These are phyloP conservation scores for Neopestalotiopsis rosae DNA, from an alignment of 2,329 filamentous ascomycete species.

Conservation along the genomic window DNA sequence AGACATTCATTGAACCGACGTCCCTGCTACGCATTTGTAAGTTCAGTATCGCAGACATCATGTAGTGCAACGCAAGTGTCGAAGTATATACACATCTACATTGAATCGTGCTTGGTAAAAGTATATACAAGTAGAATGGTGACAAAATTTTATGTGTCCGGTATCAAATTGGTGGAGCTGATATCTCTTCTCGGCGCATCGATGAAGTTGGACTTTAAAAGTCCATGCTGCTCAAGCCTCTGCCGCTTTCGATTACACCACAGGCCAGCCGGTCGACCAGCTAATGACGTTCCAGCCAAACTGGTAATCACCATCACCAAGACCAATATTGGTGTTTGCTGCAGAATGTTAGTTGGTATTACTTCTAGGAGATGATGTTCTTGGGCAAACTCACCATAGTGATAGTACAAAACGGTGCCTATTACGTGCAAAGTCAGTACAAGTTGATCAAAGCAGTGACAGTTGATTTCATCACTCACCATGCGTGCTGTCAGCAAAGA, in stretches of 20 bases:
- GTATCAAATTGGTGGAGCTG: too few species aligned
- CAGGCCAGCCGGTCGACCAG: conserved; percentile 51
- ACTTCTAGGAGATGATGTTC: too few species aligned
- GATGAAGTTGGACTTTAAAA: neutral
- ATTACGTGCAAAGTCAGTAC: too few species aligned
- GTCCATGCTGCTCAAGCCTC: neutral
- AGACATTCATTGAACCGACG: neutral
- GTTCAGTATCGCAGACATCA: too few species aligned
- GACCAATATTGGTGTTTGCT: conserved; percentile 58
- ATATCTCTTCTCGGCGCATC: too few species aligned
- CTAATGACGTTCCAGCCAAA: conserved; percentile 52
- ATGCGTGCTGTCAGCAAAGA: conserved; percentile 52
- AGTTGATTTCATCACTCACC: conserved; percentile 26
- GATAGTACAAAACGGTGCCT: conserved; percentile 64
- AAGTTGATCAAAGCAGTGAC: too few species aligned
- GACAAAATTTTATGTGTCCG: neutral
- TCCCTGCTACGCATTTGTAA: too few species aligned
- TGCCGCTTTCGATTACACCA: conserved; percentile 27
- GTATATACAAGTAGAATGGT: neutral
- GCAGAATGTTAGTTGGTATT: neutral
- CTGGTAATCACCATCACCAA: conserved; percentile 50
- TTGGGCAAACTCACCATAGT: conserved; percentile 46
- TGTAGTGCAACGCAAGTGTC: too few species aligned
- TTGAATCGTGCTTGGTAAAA: neutral
- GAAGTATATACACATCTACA: neutral